Base-by-base conservation (phyloP, 2,329 filamentous ascomycete genomes). In the Ascochyta lentis region DNA sequence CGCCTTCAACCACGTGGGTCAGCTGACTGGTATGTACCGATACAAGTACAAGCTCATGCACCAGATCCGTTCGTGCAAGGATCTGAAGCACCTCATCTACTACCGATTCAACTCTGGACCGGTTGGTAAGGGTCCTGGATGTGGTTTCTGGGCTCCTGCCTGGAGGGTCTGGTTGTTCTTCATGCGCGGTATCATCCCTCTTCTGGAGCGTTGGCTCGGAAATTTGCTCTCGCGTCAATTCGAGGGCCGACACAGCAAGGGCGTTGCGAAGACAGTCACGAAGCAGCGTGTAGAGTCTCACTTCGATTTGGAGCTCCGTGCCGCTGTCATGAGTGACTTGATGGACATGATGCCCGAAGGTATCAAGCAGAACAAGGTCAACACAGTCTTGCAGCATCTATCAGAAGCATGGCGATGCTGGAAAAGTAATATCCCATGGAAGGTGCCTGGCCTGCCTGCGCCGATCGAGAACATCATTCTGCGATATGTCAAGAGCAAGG, bases 21-120 rank as follows among this genome's bases (percentile, higher is more conserved):
- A 99, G 77, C 82, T 99, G 59, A 99, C 95, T 15, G 95, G 95
- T 74, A 99, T 99, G 95, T 99, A 99, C 79, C 90, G 95, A 58
- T 99, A 99, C 85, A 99, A 99, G 83, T 99, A 99, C 82, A 99
- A 99, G 83, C 84, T 99, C 53, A 99, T 99, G 95, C 95, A 99
- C 76, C 95, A 99, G 77, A 99, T 99, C 68, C 91, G 95, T 67
- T 96, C 95, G 0, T 99, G 95, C 83, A 99, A 99, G 78, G 95
- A 99, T 78, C 77, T 99, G 73, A 99, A 99, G 85, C 95, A 99
- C 84, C 80, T 99, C 59, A 98, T 99, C 64, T 99, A 99, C 80
- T 98, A 98, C 77, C 90, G 94, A 45, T 99, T 99, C 81, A 99
- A 99, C 76, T 93, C 92, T 56, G 95, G 93, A 0, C 91, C 94